Base-by-base conservation (phyloP, 768 basidiomycete genomes). In the Rhizopogon sp. region DNA sequence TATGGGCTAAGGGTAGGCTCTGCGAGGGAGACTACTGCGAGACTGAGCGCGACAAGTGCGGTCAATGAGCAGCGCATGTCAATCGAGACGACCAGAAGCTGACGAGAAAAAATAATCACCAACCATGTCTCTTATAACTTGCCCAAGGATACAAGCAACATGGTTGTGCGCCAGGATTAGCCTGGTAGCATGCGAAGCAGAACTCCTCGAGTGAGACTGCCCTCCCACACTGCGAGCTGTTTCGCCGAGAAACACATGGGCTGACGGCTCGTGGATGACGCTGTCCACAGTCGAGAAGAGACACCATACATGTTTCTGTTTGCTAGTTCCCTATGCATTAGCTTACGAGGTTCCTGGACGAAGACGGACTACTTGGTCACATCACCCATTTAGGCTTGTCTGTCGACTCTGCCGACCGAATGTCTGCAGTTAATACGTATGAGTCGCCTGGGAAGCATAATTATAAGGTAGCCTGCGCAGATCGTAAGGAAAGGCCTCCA, bases 121-220 rank as follows among this genome's bases (percentile, higher is more conserved):
- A 33, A 9, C 31, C 33, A 45, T 39, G 29, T 22, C 58, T 59
- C 67, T 57, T 61, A 52, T 29, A 40, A n/a, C 45, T 16, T 17
- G 35, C 25, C 37, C 25, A 53, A 45, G 28, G 11, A 37, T 11
- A 37, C 50, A 6, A 31, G 46, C 56, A 56, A 56, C 58, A 55
- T 61, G 60, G 55, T 46, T 20, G 8, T 25, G 47, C 22, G 35
- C 47, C 47, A 49, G 47, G 47, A 49, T 49, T 49, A 49, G 47
- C 37, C 14, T 16, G 35, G 22, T 37, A 81, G 81, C 79, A 79
- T 54, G 74, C 74, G 0, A 83, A 83, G 61, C 73, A 80, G 8
- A 82, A 73, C 63, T 80, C 45, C 68, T 83, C 39, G 66, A 74
- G 31, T 20, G 68, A 76, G 40, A 81, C 74, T 37, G 33, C 17